Evolutionary conservation across 352 stramenopile genomes (phyloP).

Genomic region (Halophytophthora batemanensis): DNA sequence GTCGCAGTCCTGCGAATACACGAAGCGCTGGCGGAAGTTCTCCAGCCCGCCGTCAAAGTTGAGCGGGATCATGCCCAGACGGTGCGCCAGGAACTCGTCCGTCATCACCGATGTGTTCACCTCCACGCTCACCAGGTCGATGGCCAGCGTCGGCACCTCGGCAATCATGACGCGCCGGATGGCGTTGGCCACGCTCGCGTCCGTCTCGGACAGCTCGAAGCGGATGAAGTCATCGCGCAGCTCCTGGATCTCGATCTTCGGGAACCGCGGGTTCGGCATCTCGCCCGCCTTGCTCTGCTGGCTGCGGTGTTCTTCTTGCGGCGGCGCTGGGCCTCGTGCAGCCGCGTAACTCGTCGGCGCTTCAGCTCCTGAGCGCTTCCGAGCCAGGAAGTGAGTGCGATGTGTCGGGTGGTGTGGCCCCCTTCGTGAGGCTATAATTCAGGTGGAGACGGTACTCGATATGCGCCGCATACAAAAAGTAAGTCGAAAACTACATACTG

Average conservation of each 20-base stretch:
- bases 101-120: conserved; percentile 97
- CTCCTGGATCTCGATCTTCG: conserved; percentile 94
- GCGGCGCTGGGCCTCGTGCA: no score
- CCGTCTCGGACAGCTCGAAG: conserved; percentile 97
- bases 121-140: conserved; percentile 98
- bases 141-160: conserved; percentile 96
- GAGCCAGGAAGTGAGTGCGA: no score
- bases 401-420: no score
- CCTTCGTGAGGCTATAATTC: no score
- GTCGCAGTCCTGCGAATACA: conserved; percentile 88
- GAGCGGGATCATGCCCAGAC: conserved; percentile 97
- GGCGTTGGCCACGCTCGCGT: conserved; percentile 96
- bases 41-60: conserved; percentile 82
- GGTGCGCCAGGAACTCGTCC: conserved; percentile 98
- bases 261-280: conserved; percentile 88
- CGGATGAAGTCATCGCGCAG: conserved; percentile 95
- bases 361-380: no score
- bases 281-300: not conserved
- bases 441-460: no score
- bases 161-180: conserved; percentile 97
- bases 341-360: no score
- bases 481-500: no score
- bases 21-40: conserved; percentile 89
- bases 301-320: not conserved
- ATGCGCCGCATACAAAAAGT: no score